phyloP scores from a whole-genome alignment of 805 yeast genomes.

The Kluyveromyces dobzhanskii region DNA sequence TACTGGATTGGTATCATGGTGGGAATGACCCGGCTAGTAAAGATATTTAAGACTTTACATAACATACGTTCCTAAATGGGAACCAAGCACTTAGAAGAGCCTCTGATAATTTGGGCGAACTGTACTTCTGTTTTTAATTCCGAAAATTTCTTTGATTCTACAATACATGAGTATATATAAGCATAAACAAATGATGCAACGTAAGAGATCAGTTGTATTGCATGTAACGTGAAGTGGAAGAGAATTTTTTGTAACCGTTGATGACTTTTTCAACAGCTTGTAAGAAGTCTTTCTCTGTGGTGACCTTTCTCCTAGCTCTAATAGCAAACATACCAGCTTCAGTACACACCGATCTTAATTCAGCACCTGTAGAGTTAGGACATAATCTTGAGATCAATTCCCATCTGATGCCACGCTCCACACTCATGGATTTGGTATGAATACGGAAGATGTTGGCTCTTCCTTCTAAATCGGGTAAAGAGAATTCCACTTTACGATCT shows the following conservation, averaged over 20 bases:
- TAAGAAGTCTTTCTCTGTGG: constrained; percentile 94
- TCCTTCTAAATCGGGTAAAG: constrained; percentile 94
- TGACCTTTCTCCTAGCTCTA: constrained; percentile 95
- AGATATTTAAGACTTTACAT: no score
- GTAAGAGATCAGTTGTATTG: constrained; percentile 64
- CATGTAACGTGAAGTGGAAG: constrained; percentile 96
- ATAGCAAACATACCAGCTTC: constrained; percentile 99
- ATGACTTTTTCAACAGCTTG: constrained; percentile 98
- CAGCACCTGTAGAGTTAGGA: constrained; percentile 99
- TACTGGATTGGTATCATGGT: constrained; percentile 95
- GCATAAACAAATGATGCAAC: neutral
- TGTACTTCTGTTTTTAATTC: neutral
- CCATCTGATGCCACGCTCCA: constrained; percentile 97
- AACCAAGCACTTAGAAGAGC: no score
- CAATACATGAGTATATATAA: neutral
- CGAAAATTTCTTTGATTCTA: neutral
- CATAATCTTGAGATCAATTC: constrained; percentile 94
- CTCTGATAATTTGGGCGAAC: no score
- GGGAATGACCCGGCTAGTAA: constrained; percentile 51
- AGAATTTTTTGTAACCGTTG: constrained; percentile 96
- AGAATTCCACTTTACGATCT: constrained; percentile 96
- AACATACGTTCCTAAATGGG: no score
- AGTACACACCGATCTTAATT: constrained; percentile 94
- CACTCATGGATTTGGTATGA: constrained; percentile 96
- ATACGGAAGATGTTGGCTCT: constrained; percentile 96